A percentile compares a stretch with the other conserved stretches of the same genome.
These are phyloP conservation scores for Phytophthora chlamydospora DNA, from an alignment of 352 stramenopile genomes.

Conservation along the genomic window DNA sequence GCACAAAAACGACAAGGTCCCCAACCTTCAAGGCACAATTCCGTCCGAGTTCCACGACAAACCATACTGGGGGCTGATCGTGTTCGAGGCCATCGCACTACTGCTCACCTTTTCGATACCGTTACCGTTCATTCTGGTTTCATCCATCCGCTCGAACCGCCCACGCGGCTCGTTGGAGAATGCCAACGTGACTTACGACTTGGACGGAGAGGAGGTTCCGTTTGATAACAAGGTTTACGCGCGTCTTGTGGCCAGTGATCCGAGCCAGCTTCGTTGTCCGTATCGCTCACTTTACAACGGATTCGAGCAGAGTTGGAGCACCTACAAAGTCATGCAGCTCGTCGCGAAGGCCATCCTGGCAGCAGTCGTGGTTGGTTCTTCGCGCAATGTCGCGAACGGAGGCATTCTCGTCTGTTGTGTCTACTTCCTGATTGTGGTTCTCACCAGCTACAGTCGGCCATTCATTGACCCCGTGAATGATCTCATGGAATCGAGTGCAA, in stretches of 20 bases:
- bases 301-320: conserved; percentile 51
- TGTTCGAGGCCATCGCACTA: conserved; percentile 27
- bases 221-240: conserved; percentile 54
- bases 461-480: conserved; percentile 54
- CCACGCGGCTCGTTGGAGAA: conserved; percentile 44
- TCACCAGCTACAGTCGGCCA: conserved; percentile 41
- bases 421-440: conserved; percentile 32
- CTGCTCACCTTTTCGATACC: conserved; percentile 42
- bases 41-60: conserved; percentile 12
- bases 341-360: conserved; percentile 46
- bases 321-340: conserved; percentile 54
- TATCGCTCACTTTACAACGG: conserved; percentile 57
- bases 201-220: conserved; percentile 41
- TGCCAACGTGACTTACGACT: conserved; percentile 42
- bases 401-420: conserved; percentile 31
- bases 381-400: conserved; percentile 15
- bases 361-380: conserved; percentile 28
- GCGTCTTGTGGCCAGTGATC: conserved; percentile 37
- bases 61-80: conserved; percentile 32
- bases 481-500: conserved; percentile 47
- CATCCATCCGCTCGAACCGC: conserved; percentile 40
- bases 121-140: conserved; percentile 36
- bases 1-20: conserved; percentile 1
- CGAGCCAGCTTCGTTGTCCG: conserved; percentile 44
- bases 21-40: conserved; percentile 5